A percentile compares a stretch with the other conserved stretches of the same genome.
phyloP scores from a whole-genome alignment of 805 yeast genomes.

The Cyberlindnera xylosilytica region DNA sequence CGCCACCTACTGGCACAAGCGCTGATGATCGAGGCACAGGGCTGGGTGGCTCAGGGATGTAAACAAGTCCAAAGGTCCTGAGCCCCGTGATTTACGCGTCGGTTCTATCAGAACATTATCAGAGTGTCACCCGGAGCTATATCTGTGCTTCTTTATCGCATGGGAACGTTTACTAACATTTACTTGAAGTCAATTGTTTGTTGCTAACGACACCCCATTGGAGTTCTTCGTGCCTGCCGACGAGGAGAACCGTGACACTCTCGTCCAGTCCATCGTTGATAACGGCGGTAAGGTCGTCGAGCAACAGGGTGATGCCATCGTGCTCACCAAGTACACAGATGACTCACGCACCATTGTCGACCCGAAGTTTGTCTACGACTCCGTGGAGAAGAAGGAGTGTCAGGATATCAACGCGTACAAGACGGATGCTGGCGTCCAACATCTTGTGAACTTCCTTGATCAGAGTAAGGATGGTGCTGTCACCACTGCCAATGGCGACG shows the following conservation, averaged over 20 bases:
- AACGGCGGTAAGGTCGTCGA: slow-evolving; percentile 24
- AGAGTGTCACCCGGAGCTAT: no score
- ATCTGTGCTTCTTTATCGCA: no score
- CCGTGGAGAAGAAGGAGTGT: slow-evolving; percentile 15
- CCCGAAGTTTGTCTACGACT: slow-evolving; percentile 23
- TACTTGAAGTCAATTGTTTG: slow-evolving; percentile 2
- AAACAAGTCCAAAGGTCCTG: no score
- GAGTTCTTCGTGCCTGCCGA: slow-evolving; percentile 22
- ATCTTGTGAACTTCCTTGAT: slow-evolving; percentile 11
- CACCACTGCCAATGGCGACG: background rate
- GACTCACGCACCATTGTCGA: slow-evolving; percentile 18
- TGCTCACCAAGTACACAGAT: slow-evolving; percentile 20
- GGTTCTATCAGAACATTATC: no score
- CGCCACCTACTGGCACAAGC: no score
- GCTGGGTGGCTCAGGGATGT: no score
- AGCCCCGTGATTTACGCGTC: no score
- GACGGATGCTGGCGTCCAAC: slow-evolving; percentile 6
- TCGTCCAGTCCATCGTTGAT: slow-evolving; percentile 11
- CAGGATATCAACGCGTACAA: slow-evolving; percentile 16
- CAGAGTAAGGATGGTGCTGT: slow-evolving; percentile 6
- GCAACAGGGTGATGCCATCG: slow-evolving; percentile 14
- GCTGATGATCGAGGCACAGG: no score
- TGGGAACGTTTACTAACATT: no score
- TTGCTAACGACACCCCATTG: slow-evolving; percentile 11
- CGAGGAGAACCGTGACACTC: slow-evolving; percentile 18